Evolutionary conservation across 768 basidiomycete genomes (phyloP).

Genomic region (Boletus tomentosulus): DNA sequence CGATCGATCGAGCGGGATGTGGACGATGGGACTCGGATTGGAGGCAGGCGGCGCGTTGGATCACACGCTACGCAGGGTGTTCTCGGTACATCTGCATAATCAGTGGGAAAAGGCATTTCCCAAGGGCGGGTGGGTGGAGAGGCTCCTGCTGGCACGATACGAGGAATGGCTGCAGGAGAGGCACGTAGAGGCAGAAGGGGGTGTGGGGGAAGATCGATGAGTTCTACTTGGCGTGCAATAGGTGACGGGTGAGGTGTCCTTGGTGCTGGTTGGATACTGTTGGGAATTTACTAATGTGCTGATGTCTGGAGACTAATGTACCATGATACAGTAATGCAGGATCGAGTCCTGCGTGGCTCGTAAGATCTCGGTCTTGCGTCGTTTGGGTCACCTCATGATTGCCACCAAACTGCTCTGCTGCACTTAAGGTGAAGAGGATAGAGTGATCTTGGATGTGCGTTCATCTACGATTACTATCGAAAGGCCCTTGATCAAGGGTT

Average conservation of each 20-base stretch:
- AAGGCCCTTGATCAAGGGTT: no score
- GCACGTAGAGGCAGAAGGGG: neutral
- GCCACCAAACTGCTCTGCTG: no score
- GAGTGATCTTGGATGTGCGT: no score
- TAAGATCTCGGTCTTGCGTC: neutral
- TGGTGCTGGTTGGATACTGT: neutral
- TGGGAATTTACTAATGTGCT: neutral
- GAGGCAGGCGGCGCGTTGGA: constrained; percentile 64
- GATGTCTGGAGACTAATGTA: neutral
- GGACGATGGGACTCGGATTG: constrained; percentile 63
- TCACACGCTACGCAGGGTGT: constrained; percentile 61
- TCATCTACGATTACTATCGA: no score
- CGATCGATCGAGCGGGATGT: constrained; percentile 50
- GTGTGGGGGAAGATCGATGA: neutral
- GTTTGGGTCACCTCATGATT: no score
- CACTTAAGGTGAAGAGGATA: no score
- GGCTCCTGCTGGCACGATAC: constrained; percentile 65
- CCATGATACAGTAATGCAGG: neutral
- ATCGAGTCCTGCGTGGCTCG: neutral
- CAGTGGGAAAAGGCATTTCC: constrained; percentile 93
- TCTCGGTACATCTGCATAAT: constrained; percentile 91
- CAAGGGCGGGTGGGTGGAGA: constrained; percentile 78
- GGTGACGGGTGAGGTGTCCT: neutral
- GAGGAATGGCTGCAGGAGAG: constrained; percentile 34
- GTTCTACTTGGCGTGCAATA: neutral